Percentiles rank a stretch among this genome's conserved stretches.
phyloP scores from a whole-genome alignment of 2,329 filamentous ascomycete species.

The Neospermospora avenae region DNA sequence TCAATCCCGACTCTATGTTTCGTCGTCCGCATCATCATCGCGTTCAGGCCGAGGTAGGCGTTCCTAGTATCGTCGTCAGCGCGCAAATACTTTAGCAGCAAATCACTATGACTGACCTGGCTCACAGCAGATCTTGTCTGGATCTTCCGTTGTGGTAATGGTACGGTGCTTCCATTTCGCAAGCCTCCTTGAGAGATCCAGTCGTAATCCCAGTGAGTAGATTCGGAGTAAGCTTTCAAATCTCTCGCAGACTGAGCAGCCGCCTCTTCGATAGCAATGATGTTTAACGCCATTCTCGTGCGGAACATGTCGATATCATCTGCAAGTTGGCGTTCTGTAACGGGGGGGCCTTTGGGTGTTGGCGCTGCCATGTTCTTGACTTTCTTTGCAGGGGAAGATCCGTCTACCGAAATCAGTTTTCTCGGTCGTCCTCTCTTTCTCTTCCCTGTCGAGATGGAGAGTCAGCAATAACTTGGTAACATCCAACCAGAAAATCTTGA shows the following conservation, averaged over 20 bases:
- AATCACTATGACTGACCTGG: neutral
- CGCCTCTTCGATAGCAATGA: neutral
- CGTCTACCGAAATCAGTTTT: neutral
- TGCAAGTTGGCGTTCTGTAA: neutral
- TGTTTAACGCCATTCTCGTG: neutral
- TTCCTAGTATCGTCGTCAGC: too few species aligned
- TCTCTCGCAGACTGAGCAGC: neutral
- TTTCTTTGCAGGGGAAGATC: neutral
- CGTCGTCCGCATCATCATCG: too few species aligned
- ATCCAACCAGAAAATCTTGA: too few species aligned
- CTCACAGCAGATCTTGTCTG: neutral
- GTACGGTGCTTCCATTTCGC: neutral
- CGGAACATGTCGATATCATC: neutral
- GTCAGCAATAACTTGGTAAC: too few species aligned
- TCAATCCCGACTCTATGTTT: too few species aligned
- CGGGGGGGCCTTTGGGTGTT: neutral
- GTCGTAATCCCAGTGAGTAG: neutral
- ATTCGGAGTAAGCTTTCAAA: neutral
- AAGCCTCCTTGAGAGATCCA: neutral
- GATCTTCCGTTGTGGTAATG: neutral
- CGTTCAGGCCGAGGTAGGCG: too few species aligned
- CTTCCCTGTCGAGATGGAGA: neutral
- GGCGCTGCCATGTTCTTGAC: too few species aligned
- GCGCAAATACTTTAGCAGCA: too few species aligned
- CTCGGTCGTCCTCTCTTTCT: neutral